Evolutionary conservation across 768 basidiomycete genomes (phyloP).

Genomic region (Suillus spraguei): DNA sequence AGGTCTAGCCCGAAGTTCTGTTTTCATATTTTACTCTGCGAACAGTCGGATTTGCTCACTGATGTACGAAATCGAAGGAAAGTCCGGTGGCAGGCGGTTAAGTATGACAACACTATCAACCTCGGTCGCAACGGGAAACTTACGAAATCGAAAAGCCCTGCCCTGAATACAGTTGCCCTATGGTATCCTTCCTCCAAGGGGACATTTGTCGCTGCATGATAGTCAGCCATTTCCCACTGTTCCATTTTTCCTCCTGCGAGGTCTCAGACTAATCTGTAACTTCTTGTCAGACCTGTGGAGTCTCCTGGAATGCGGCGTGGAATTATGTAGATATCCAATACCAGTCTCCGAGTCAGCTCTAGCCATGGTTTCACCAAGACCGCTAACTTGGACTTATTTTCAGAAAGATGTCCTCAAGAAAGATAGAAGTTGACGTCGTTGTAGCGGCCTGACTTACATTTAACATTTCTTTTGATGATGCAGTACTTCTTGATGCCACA

Average conservation of each 20-base stretch:
- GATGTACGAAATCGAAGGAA: not conserved
- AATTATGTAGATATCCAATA: not conserved
- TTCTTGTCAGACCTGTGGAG: too few relatives aligned
- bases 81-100: too few relatives aligned
- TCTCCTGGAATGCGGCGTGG: not conserved
- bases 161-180: too few relatives aligned
- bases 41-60: not conserved
- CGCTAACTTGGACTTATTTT: not conserved
- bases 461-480: not conserved
- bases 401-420: not conserved
- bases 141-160: not conserved
- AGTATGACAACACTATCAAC: too few relatives aligned
- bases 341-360: too few relatives aligned
- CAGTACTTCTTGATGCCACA: not conserved
- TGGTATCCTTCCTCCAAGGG: too few relatives aligned
- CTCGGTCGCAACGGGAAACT: too few relatives aligned
- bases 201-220: not conserved
- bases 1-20: not conserved
- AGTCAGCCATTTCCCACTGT: not conserved
- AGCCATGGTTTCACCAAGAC: not conserved
- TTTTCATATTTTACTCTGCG: not conserved
- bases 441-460: not conserved
- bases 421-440: not conserved
- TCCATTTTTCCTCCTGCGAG: not conserved
- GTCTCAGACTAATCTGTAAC: too few relatives aligned